Evolutionary conservation across 2,329 filamentous ascomycete species (phyloP).

Genomic region (Exophiala xenobiotica): DNA sequence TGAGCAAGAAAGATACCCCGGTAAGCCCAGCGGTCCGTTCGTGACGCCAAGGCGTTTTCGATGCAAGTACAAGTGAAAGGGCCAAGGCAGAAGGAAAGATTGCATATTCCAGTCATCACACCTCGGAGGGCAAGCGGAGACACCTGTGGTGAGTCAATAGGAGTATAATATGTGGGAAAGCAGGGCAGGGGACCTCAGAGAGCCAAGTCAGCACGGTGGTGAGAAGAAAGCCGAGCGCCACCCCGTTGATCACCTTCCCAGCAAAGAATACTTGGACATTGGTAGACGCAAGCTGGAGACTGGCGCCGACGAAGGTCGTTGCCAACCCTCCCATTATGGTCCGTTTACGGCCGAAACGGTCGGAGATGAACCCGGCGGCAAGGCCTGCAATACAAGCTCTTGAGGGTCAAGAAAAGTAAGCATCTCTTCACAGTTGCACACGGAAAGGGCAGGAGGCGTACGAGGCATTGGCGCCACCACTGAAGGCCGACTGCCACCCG

Average conservation of each 20-base stretch:
- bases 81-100: constrained; percentile 43
- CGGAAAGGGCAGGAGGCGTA: constrained; percentile 2
- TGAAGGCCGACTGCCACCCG: constrained; percentile 52
- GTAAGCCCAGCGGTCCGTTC: constrained; percentile 44
- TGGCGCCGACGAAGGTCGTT: constrained; percentile 32
- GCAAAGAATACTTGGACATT: constrained; percentile 43
- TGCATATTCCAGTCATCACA: constrained; percentile 46
- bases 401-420: background rate
- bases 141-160: constrained; percentile 30
- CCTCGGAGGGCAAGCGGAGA: constrained; percentile 50
- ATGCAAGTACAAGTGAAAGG: constrained; percentile 43
- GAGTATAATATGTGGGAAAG: background rate
- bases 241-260: constrained; percentile 47
- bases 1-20: constrained; percentile 44
- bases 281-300: constrained; percentile 37
- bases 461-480: constrained; percentile 28
- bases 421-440: background rate
- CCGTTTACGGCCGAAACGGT: constrained; percentile 41
- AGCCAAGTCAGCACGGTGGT: constrained; percentile 48
- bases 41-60: constrained; percentile 39
- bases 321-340: constrained; percentile 25
- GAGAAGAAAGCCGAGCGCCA: constrained; percentile 48
- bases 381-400: constrained; percentile 8
- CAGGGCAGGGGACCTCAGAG: constrained; percentile 34
- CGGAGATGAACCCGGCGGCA: constrained; percentile 36